phyloP scores from a whole-genome alignment of 192 early-diverging fungal genomes.

The Backusella australiensis region DNA sequence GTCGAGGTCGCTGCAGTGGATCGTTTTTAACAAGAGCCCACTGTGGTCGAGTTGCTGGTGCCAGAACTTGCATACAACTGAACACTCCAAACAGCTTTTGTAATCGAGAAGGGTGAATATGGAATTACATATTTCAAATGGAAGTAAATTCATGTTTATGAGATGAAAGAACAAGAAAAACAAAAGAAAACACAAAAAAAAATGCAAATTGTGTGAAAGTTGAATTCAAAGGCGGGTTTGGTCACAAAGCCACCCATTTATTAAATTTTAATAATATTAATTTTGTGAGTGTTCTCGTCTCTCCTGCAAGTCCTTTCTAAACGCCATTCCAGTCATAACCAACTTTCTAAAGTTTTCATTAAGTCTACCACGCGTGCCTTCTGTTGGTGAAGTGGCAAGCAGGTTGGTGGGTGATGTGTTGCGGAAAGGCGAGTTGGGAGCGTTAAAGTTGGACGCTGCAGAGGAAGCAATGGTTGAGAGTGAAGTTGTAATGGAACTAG shows the following conservation, averaged over 20 bases:
- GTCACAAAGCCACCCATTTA: not conserved
- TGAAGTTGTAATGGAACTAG: constrained; percentile 22
- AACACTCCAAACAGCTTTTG: not conserved
- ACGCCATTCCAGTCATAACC: constrained; percentile 41
- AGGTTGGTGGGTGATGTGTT: not conserved
- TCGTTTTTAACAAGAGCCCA: not conserved
- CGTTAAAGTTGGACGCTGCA: constrained; percentile 20
- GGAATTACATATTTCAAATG: not conserved
- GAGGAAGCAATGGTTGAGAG: constrained; percentile 23
- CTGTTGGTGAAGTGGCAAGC: not conserved
- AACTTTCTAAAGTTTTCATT: constrained; percentile 43
- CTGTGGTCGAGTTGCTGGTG: not conserved
- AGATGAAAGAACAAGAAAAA: not conserved
- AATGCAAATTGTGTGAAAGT: not conserved
- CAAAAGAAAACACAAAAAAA: not conserved
- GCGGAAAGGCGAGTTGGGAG: not conserved
- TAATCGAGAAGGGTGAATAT: not conserved
- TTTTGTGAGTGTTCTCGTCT: constrained; percentile 25
- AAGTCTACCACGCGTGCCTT: constrained; percentile 14
- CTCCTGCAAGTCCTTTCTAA: constrained; percentile 37
- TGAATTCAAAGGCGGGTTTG: not conserved
- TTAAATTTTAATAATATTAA: not conserved
- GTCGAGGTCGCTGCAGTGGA: not conserved
- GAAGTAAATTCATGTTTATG: not conserved
- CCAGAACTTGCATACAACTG: not conserved